A percentile compares a stretch with the other conserved stretches of the same genome.
Conservation (phyloP, 306 rosid genomes). For the Quercus variabilis region DNA sequence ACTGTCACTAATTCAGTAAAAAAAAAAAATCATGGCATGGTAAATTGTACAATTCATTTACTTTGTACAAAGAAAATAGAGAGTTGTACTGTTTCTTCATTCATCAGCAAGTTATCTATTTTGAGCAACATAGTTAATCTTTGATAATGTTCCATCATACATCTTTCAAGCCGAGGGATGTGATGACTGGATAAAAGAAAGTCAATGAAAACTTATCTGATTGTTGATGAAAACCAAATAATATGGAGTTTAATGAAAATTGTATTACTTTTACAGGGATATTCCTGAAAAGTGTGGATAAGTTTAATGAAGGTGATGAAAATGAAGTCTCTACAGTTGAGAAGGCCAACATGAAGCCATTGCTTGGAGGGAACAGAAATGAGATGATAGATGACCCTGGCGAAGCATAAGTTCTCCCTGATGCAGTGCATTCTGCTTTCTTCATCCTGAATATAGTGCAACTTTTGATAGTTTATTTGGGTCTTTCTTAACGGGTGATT, state of each 20-base stretch:
- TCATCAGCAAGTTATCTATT: too few species aligned
- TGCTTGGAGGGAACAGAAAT: slow-evolving; percentile 46
- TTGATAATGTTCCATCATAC: neutral
- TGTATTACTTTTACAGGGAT: slow-evolving; percentile 45
- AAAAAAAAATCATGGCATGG: too few species aligned
- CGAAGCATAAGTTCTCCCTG: slow-evolving; percentile 27
- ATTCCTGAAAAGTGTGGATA: slow-evolving; percentile 52
- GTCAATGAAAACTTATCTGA: slow-evolving; percentile 2
- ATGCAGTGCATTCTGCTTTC: neutral
- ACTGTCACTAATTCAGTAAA: too few species aligned
- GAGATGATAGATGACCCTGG: slow-evolving; percentile 13
- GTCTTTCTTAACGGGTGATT: slow-evolving; percentile 11
- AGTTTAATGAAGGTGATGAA: slow-evolving; percentile 31
- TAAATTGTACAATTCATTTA: too few species aligned
- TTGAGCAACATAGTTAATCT: neutral
- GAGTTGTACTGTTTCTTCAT: too few species aligned
- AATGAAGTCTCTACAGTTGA: slow-evolving; percentile 25
- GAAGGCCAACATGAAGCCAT: slow-evolving; percentile 47
- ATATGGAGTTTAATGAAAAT: neutral
- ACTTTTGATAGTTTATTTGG: slow-evolving; percentile 3
- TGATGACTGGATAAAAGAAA: neutral
- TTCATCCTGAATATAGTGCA: neutral
- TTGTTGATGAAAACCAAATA: neutral
- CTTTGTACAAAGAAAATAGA: too few species aligned
- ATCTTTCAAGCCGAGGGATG: neutral